Evolutionary conservation across 1,139 yeast genomes (phyloP).

Genomic region (Kodamaea sp.): DNA sequence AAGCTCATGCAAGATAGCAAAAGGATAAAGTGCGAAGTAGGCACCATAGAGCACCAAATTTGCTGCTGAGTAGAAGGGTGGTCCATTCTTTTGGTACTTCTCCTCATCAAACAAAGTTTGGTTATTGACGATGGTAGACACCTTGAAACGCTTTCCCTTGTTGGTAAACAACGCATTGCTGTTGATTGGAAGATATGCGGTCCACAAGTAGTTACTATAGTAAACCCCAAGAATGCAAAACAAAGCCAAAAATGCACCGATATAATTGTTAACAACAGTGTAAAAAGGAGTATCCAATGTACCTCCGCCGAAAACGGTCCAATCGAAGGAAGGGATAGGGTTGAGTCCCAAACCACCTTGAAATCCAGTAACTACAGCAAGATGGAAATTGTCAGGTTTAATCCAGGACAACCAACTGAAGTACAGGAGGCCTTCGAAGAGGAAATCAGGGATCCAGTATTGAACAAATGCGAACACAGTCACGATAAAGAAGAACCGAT

Average conservation of each 20-base stretch:
- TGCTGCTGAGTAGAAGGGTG: slow-evolving; percentile 47
- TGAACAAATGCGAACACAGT: slow-evolving; percentile 15
- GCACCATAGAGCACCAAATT: slow-evolving; percentile 46
- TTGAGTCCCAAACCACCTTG: slow-evolving; percentile 17
- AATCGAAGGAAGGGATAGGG: slow-evolving; percentile 19
- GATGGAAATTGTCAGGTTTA: slow-evolving; percentile 17
- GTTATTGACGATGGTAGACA: slow-evolving; percentile 12
- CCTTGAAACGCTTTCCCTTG: slow-evolving; percentile 16
- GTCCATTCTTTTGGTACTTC: slow-evolving; percentile 29
- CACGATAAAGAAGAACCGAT: slow-evolving; percentile 14
- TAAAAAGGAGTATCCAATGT: slow-evolving; percentile 19
- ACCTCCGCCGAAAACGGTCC: slow-evolving; percentile 13
- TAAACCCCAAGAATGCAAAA: slow-evolving; percentile 30
- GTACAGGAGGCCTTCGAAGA: slow-evolving; percentile 14
- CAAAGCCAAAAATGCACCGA: slow-evolving; percentile 37
- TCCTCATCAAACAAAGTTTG: slow-evolving; percentile 15
- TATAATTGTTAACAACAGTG: slow-evolving; percentile 37
- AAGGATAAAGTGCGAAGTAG: slow-evolving; percentile 18
- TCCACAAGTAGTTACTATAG: slow-evolving; percentile 23
- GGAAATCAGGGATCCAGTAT: slow-evolving; percentile 20
- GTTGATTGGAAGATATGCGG: slow-evolving; percentile 18
- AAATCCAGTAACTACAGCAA: slow-evolving; percentile 17
- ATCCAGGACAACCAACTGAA: slow-evolving; percentile 24
- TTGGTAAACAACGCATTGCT: slow-evolving; percentile 14
- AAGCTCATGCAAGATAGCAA: slow-evolving; percentile 13